Percentiles rank a stretch among this genome's conserved stretches.
phyloP scores from a whole-genome alignment of 345 rosid species.

The Lepidium aucheri region DNA sequence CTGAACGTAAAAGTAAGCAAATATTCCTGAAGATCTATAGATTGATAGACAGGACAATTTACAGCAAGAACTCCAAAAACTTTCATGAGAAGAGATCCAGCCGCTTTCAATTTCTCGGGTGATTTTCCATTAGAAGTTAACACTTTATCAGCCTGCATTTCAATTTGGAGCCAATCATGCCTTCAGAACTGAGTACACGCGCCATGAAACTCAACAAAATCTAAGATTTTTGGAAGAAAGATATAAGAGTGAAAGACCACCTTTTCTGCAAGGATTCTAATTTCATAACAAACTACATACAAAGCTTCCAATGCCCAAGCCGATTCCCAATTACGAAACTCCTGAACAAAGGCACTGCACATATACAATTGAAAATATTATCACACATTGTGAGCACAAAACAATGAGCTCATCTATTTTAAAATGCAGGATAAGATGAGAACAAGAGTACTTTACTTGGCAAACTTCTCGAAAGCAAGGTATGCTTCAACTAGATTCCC shows the following conservation, averaged over 20 bases:
- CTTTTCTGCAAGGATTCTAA: conserved; percentile 93
- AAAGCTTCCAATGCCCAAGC: conserved; percentile 92
- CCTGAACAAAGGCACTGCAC: conserved; percentile 84
- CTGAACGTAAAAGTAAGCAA: conserved; percentile 7
- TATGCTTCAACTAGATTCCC: conserved; percentile 72
- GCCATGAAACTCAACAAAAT: background rate
- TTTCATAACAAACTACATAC: conserved; percentile 78
- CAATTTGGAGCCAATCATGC: background rate
- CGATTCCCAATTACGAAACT: conserved; percentile 98
- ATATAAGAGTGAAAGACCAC: conserved; percentile 24
- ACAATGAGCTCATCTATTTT: background rate
- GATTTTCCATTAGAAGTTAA: conserved; percentile 73
- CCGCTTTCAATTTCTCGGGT: conserved; percentile 90
- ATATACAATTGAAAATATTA: background rate
- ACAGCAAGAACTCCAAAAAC: conserved; percentile 95
- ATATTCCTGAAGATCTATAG: background rate
- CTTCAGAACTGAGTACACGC: background rate
- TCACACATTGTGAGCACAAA: background rate
- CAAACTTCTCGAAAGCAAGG: conserved; percentile 71
- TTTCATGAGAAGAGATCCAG: conserved; percentile 95
- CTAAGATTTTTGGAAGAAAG: background rate
- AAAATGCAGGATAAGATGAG: background rate
- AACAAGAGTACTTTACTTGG: conserved; percentile 40
- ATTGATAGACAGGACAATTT: conserved; percentile 26
- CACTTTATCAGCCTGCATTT: conserved; percentile 74